phyloP scores from a whole-genome alignment of 1,284 basidiomycete species.

The Ceraceosorus guamensis region DNA sequence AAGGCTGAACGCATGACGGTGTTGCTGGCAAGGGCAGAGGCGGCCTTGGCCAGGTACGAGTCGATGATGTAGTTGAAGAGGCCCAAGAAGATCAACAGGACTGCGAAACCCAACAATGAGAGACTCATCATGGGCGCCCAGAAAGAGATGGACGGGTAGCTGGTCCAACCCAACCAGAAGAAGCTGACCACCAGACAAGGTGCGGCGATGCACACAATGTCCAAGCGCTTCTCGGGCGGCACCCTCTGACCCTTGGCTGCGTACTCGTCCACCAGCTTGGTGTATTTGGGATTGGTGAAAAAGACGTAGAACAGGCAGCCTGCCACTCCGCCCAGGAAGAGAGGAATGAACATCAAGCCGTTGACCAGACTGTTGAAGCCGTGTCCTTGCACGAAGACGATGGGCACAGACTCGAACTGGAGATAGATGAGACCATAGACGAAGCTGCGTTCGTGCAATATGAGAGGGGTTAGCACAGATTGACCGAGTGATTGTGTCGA shows the following conservation, averaged over 20 bases:
- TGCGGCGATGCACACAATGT: slow-evolving; percentile 39
- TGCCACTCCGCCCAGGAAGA: slow-evolving; percentile 38
- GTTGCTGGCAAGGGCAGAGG: slow-evolving; percentile 58
- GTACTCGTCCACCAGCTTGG: slow-evolving; percentile 21
- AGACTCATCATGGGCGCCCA: slow-evolving; percentile 53
- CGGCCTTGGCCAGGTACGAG: slow-evolving; percentile 54
- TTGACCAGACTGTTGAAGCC: slow-evolving; percentile 36
- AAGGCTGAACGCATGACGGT: slow-evolving; percentile 62
- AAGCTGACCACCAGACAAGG: slow-evolving; percentile 48
- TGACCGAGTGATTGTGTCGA: neutral
- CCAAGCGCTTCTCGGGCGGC: slow-evolving; percentile 40
- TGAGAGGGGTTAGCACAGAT: slow-evolving; percentile 68
- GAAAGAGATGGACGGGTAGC: slow-evolving; percentile 44
- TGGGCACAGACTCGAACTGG: slow-evolving; percentile 45
- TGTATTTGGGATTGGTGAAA: slow-evolving; percentile 34
- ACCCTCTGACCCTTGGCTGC: slow-evolving; percentile 26
- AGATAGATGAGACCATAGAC: slow-evolving; percentile 54
- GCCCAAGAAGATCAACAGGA: slow-evolving; percentile 58
- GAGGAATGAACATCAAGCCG: slow-evolving; percentile 46
- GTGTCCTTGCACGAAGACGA: slow-evolving; percentile 43
- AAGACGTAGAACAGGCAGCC: slow-evolving; percentile 25
- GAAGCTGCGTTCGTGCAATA: slow-evolving; percentile 70
- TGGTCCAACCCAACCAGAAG: slow-evolving; percentile 49
- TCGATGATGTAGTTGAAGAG: slow-evolving; percentile 54
- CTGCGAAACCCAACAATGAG: slow-evolving; percentile 48